These are phyloP conservation scores for Dicorynia guianensis DNA, from an alignment of 306 rosid species.

Conservation along the genomic window DNA sequence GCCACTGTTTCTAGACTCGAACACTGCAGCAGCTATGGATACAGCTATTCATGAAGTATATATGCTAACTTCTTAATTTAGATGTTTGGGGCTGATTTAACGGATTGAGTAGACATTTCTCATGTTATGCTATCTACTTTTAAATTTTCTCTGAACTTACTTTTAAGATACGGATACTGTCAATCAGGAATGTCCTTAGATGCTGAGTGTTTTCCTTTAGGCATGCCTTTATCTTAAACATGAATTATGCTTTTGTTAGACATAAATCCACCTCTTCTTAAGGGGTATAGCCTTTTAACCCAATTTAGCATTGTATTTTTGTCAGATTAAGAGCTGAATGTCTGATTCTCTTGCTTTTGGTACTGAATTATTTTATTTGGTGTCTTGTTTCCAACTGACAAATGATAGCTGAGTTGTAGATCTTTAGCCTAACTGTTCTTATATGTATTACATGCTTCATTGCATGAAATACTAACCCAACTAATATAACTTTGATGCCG, in stretches of 20 bases:
- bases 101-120: not conserved
- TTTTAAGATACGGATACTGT: not conserved
- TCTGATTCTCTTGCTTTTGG: not conserved
- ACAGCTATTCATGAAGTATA: conserved; percentile 85
- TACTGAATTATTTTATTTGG: not conserved
- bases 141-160: not conserved
- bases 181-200: not conserved
- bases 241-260: not conserved
- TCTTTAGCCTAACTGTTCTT: not conserved
- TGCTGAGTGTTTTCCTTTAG: not conserved
- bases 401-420: not conserved
- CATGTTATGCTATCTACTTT: not conserved
- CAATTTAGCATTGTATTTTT: no score
- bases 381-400: not conserved
- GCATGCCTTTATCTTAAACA: not conserved
- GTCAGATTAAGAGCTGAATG: not conserved
- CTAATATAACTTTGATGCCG: not conserved
- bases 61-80: conserved; percentile 9
- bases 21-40: conserved; percentile 83
- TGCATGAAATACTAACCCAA: not conserved
- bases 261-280: not conserved
- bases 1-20: conserved; percentile 82
- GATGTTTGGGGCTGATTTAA: conserved; percentile 4
- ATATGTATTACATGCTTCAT: not conserved
- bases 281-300: no score